phyloP scores from a whole-genome alignment of 352 stramenopile species.

The Globisporangium mamillatum region DNA sequence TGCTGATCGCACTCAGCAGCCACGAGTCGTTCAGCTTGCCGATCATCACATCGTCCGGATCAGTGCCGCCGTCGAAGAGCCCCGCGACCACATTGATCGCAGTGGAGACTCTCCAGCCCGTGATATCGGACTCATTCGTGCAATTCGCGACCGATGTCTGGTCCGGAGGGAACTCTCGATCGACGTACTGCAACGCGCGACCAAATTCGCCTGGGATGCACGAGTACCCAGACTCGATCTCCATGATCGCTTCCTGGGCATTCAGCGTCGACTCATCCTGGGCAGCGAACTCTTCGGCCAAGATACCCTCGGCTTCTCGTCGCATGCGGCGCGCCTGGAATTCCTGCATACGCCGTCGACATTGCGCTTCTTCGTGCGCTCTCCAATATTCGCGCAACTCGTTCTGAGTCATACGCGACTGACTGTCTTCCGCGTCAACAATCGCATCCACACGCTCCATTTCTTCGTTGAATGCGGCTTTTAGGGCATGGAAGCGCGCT shows the following conservation, averaged over 20 bases:
- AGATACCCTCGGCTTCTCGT: conserved; percentile 62
- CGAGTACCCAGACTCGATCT: conserved; percentile 85
- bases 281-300: conserved; percentile 31
- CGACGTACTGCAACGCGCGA: conserved; percentile 82
- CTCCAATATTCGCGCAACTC: conserved; percentile 57
- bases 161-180: conserved; percentile 87
- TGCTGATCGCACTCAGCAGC: conserved; percentile 89
- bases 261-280: conserved; percentile 82
- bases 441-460: conserved; percentile 79
- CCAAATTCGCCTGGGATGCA: conserved; percentile 76
- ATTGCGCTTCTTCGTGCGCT: conserved; percentile 64
- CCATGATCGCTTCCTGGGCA: conserved; percentile 72
- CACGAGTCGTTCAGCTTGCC: conserved; percentile 87
- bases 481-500: conserved; percentile 86
- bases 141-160: conserved; percentile 71
- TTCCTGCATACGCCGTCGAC: conserved; percentile 68
- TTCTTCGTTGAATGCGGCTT: conserved; percentile 84
- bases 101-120: conserved; percentile 79
- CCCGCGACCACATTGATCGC: conserved; percentile 87
- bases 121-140: conserved; percentile 43
- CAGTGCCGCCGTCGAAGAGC: conserved; percentile 90
- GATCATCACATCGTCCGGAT: conserved; percentile 87
- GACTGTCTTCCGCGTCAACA: conserved; percentile 68
- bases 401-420: conserved; percentile 41
- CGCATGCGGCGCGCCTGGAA: conserved; percentile 70